phyloP scores from a whole-genome alignment of 1,139 yeast genomes.

The Debaryomyces singareniensis region DNA sequence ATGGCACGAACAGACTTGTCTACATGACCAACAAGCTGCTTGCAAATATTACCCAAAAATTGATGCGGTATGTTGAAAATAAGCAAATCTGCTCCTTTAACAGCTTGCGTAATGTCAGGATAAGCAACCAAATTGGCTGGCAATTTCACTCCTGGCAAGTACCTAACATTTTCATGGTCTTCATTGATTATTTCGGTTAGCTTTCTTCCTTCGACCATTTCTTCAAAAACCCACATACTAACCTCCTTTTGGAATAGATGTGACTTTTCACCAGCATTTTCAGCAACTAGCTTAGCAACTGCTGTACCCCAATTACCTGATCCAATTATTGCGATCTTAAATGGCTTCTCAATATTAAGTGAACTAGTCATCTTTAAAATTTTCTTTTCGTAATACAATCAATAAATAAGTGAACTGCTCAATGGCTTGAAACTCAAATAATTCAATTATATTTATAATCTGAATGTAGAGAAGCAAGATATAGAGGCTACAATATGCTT shows the following conservation, averaged over 20 bases:
- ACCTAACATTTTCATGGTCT: conserved; percentile 82
- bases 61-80: conserved; percentile 95
- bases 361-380: conserved; percentile 26
- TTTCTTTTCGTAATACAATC: too few relatives aligned
- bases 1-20: conserved; percentile 70
- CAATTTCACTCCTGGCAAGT: conserved; percentile 73
- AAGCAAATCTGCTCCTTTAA: conserved; percentile 69
- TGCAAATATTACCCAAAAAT: conserved; percentile 67
- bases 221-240: conserved; percentile 95
- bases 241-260: conserved; percentile 62
- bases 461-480: too few relatives aligned
- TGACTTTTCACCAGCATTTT: conserved; percentile 67
- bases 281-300: conserved; percentile 88
- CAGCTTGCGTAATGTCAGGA: conserved; percentile 73
- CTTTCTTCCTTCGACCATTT: conserved; percentile 60
- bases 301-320: conserved; percentile 95
- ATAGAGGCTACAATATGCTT: too few relatives aligned
- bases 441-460: too few relatives aligned
- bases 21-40: conserved; percentile 71
- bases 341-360: conserved; percentile 33
- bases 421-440: too few relatives aligned
- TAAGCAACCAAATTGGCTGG: conserved; percentile 80
- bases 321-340: conserved; percentile 59
- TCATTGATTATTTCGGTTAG: conserved; percentile 84
- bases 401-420: too few relatives aligned